phyloP scores from a whole-genome alignment of 176 grass and related monocot genomes.

The Chrysopogon serrulatus region DNA sequence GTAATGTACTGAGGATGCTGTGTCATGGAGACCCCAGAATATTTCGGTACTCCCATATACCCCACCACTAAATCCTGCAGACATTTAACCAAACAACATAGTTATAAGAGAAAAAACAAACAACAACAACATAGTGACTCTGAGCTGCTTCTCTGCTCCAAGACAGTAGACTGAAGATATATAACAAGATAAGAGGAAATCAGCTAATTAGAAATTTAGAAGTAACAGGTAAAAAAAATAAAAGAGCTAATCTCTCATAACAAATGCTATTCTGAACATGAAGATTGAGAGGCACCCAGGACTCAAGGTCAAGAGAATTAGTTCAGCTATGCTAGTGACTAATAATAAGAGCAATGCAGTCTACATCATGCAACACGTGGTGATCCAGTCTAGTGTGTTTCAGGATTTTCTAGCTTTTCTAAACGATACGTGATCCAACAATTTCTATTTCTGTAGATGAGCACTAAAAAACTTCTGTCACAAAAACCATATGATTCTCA shows the following conservation, averaged over 20 bases:
- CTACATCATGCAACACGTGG: neutral
- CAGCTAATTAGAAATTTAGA: neutral
- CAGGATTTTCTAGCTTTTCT: neutral
- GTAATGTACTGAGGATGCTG: conserved; percentile 97
- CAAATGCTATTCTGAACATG: neutral
- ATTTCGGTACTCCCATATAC: conserved; percentile 97
- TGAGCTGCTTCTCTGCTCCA: neutral
- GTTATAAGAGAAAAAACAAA: too few relatives aligned
- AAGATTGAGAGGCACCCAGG: neutral
- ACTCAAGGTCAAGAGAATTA: neutral
- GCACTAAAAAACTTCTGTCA: neutral
- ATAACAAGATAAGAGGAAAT: neutral
- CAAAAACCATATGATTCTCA: too few relatives aligned
- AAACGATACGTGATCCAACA: neutral
- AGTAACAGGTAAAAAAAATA: neutral
- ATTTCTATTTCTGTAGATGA: neutral
- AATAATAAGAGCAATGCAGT: neutral
- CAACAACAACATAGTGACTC: neutral
- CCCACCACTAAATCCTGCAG: conserved; percentile 95
- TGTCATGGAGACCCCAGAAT: conserved; percentile 77
- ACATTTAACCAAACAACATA: neutral
- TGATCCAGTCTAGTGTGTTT: neutral
- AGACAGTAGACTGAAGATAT: neutral
- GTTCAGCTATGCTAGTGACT: neutral
- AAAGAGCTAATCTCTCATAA: neutral